These are phyloP conservation scores for Brettanomyces custersianus DNA, from an alignment of 805 yeast genomes.

Conservation along the genomic window DNA sequence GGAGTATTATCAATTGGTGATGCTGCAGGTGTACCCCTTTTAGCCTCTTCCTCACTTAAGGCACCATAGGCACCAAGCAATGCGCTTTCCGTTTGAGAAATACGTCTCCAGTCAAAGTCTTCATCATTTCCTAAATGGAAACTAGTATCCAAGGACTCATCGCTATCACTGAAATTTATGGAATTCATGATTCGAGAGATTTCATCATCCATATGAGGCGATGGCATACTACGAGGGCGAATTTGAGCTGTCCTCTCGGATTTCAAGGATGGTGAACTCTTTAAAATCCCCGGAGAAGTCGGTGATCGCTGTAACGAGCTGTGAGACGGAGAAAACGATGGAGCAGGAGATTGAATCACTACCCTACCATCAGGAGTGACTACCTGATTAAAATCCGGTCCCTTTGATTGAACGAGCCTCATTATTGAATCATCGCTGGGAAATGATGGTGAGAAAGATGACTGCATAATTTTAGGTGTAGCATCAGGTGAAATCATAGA, in stretches of 20 bases:
- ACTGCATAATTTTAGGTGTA: not conserved
- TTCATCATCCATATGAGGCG: conserved; percentile 10
- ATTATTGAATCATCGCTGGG: conserved; percentile 18
- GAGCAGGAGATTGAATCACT: conserved; percentile 26
- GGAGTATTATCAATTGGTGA: no score
- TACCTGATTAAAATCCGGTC: conserved; percentile 11
- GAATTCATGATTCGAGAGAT: conserved; percentile 21
- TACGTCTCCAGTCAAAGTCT: not conserved
- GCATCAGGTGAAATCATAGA: not conserved
- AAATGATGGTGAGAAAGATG: conserved; percentile 6
- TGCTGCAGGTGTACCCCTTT: no score
- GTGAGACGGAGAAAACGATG: not conserved
- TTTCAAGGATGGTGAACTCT: no score
- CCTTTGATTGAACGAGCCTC: conserved; percentile 13
- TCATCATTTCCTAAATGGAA: conserved; percentile 13
- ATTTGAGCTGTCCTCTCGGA: no score
- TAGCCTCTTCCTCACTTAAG: no score
- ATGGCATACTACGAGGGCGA: no score
- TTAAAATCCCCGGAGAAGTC: no score
- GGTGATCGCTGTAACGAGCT: no score
- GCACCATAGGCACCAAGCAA: no score
- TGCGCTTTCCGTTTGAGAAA: no score
- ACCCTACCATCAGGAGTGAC: conserved; percentile 35
- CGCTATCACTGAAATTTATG: conserved; percentile 20
- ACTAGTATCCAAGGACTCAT: conserved; percentile 13